These are phyloP conservation scores for Epichloe brachyelytri DNA, from an alignment of 2,329 filamentous ascomycete genomes.

Conservation along the genomic window DNA sequence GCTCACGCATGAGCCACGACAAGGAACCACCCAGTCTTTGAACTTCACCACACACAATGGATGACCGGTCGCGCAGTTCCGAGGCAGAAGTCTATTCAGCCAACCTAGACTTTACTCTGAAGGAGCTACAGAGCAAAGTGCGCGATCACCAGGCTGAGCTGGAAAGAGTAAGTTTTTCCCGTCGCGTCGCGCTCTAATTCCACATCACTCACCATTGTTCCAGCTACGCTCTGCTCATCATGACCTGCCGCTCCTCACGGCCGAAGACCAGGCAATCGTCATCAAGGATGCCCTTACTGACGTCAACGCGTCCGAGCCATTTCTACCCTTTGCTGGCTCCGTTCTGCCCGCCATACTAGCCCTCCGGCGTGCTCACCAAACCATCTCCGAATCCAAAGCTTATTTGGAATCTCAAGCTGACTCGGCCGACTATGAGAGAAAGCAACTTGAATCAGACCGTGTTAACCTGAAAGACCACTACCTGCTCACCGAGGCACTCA, in stretches of 20 bases:
- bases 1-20: not conserved
- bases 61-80: constrained; percentile 12
- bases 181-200: not conserved
- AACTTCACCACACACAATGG: constrained; percentile 11
- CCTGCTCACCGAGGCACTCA: constrained; percentile 38
- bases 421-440: constrained; percentile 29
- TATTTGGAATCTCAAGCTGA: constrained; percentile 37
- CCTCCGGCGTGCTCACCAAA: constrained; percentile 51
- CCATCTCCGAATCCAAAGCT: constrained; percentile 49
- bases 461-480: constrained; percentile 40
- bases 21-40: not conserved
- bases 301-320: constrained; percentile 47
- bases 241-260: constrained; percentile 12
- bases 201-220: not conserved
- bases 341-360: constrained; percentile 60
- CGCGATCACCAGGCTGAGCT: constrained; percentile 40
- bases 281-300: constrained; percentile 55
- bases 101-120: constrained; percentile 53
- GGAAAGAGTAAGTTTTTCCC: constrained; percentile 24
- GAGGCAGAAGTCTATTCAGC: constrained; percentile 20
- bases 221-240: constrained; percentile 17
- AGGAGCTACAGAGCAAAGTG: constrained; percentile 48
- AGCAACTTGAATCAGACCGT: constrained; percentile 37
- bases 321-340: constrained; percentile 54
- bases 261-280: constrained; percentile 22